Base-by-base conservation (phyloP, 1,284 basidiomycete species). In the Lignosus rhinocerotis region DNA sequence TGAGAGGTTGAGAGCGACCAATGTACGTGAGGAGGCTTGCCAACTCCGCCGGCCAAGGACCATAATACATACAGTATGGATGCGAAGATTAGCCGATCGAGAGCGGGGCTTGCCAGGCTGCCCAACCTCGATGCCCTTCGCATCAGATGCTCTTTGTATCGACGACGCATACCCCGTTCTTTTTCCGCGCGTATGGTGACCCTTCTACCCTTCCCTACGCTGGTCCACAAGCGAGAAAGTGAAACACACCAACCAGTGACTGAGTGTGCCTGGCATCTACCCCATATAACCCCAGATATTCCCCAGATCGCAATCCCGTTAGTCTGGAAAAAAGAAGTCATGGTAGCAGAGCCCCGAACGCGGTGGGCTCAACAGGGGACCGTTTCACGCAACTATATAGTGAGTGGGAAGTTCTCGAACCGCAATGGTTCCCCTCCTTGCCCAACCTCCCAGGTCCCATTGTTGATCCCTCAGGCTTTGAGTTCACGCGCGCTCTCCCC, bases 271-370 rank as follows among this genome's bases (percentile, higher is more conserved):
- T 67, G 61, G 58, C 56, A 56, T 45, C 46, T 59, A 42, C 60
- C 60, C 68, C 67, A 64, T 67, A 65, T 65, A 64, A 64, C 67
- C 66, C 68, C 68, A 70, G 64, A 66, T 62, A 60, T 62, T 62
- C 39, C 52, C 63, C 63, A 64, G 63, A 60, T 62, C 51, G 17
- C 51, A 44, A 33, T 33, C 43, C 50, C 36, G 30, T 36, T 61
- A 61, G 45, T 36, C 59, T 48, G 42, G 53, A 58, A 61, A 25
- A 51, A 1, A 54, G 57, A 42, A 43, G 46, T 21, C 42, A 17
- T 41, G 49, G 55, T 47, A 36, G 55, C 53, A 25, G 36, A 5
- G 12, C 32, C 16, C 44, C 34, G 47, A 41, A 44, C 30, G n/a
- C 38, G 11, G 51, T 45, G 45, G 51, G 43, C 41, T 30, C 32